Evolutionary conservation across 2,329 filamentous ascomycete genomes (phyloP), one percentile per base, ranked within the genome.

Genomic region (Massarina eburnea): DNA sequence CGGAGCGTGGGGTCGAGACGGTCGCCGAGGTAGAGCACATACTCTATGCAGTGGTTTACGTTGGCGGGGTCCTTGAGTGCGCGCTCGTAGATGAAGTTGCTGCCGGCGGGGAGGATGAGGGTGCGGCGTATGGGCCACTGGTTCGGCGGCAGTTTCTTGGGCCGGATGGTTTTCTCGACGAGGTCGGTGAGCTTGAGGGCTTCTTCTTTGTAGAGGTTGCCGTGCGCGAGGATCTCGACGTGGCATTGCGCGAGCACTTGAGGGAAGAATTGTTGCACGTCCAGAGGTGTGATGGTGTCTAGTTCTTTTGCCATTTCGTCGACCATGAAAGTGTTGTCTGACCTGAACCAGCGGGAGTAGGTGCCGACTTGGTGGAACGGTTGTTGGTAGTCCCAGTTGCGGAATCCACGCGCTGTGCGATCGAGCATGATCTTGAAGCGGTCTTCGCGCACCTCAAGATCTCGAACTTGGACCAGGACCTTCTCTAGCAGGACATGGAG

Each of bases 201-300:
- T 64, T 99, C 94, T 67, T 95, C 90, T 72, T 91, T 95, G 76
- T 95, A 91, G 44, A 99, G 68, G 68, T 99, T 99, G 41, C 94
- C 94, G 60, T 96, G 91, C 0, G 86, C 88, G 45, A 96, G 81
- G 2, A 91, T 80, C 69, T 99, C 94, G 52, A 96, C 86, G 61
- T 95, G 88, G 55, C 92, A 79, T 65, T 97, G 91, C 10, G 83
- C 80, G 33, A 97, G 77, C 37, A 96, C 75, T 59, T 94, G 86
- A 34, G 86, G 87, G 66, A 86, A 87, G 73, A 96, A 96, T 6
- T 79, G 73, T 39, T 84, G 80, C 30, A 96, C 82, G 48, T 89
- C 86, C 19, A 89, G 83, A 1, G 82, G 80, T 0, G 87, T 89
- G 44, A 96, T 80, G 48, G 80, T 77, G 8, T 86, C 83, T 18